Conservation (phyloP, 2,329 filamentous ascomycete species). For the Ascochyta viciae-villosae region DNA sequence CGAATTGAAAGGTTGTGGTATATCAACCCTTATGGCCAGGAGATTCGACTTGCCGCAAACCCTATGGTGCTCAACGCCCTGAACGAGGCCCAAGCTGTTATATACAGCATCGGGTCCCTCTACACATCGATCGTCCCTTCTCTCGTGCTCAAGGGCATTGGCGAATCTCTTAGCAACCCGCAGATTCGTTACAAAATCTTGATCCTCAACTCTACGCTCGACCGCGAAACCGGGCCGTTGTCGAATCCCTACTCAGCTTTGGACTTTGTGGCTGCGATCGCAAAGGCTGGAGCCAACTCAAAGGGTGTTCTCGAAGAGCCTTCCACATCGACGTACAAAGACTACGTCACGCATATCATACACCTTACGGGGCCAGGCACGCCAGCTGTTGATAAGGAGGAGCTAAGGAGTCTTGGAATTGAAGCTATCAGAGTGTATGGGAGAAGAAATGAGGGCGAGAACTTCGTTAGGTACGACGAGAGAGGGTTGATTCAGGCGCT, state of each 20-base stretch:
- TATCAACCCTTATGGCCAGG: slow-evolving; percentile 98
- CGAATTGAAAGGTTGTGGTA: slow-evolving; percentile 90
- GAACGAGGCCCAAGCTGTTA: slow-evolving; percentile 68
- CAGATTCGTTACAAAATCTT: slow-evolving; percentile 74
- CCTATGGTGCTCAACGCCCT: slow-evolving; percentile 78
- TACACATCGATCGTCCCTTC: slow-evolving; percentile 90
- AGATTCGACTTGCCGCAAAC: slow-evolving; percentile 86
- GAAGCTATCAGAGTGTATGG: slow-evolving; percentile 81
- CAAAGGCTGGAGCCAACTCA: slow-evolving; percentile 69
- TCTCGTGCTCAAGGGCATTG: slow-evolving; percentile 78
- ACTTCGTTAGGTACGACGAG: slow-evolving; percentile 74
- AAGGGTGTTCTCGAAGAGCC: slow-evolving; percentile 19
- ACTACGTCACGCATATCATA: slow-evolving; percentile 84
- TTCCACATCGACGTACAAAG: slow-evolving; percentile 59
- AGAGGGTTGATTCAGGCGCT: slow-evolving; percentile 76
- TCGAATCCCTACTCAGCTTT: slow-evolving; percentile 70
- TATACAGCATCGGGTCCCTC: slow-evolving; percentile 93
- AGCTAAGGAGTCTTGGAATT: slow-evolving; percentile 72
- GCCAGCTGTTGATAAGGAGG: slow-evolving; percentile 72
- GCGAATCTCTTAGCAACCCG: slow-evolving; percentile 64
- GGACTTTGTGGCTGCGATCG: slow-evolving; percentile 84
- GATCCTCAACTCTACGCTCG: slow-evolving; percentile 81
- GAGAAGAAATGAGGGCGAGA: slow-evolving; percentile 62
- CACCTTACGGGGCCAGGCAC: slow-evolving; percentile 76
- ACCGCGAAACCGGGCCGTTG: slow-evolving; percentile 84